Base-by-base conservation (phyloP, 176 grass and related monocot species). In the Oryza meridionalis region DNA sequence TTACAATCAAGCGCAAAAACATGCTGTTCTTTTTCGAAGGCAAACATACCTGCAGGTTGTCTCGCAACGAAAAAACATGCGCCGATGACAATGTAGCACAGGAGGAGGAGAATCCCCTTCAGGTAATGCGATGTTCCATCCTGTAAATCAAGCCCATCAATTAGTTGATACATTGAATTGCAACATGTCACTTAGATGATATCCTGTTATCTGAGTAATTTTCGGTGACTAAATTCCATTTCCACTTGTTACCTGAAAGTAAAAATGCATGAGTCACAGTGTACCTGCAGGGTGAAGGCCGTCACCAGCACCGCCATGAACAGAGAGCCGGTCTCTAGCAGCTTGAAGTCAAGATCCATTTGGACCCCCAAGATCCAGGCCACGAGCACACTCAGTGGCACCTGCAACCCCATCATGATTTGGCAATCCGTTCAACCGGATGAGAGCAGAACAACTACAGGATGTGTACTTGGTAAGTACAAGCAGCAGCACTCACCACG, bases 321-420 rank as follows among this genome's bases (percentile, higher is more conserved):
- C 32, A 98, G 51, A 67, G 87, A 86, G 65, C 85, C 87, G 9
- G 96, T 98, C 70, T 93, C 93, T 21, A 98, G 61, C 59, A 95
- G 45, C 43, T 95, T 91, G 84, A 98, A 93, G 83, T 98, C 93
- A 15, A 98, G 91, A 88, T 98, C 96, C 96, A 98, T 98, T 22
- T 92, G 46, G 37, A 95, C 79, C 46, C 93, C 93, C 26, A 92
- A 93, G 77, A 87, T 90, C 96, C 96, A 98, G 53, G 93, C 92
- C 4, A 97, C 91, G 83, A 93, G 88, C 51, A 96, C 91, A 19
- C 73, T 91, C 85, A 93, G 62, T 13, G 94, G 94, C 64, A 96
- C 84, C 94, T 96, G 80, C 53, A 64, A 50, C 64, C 49, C 44
- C 70, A 65, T 42, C 15, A 77, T 59, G 62, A 75, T 66, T 70